These are phyloP conservation scores for Globisporangium okanoganense DNA, from an alignment of 352 stramenopile genomes.

Conservation along the genomic window DNA sequence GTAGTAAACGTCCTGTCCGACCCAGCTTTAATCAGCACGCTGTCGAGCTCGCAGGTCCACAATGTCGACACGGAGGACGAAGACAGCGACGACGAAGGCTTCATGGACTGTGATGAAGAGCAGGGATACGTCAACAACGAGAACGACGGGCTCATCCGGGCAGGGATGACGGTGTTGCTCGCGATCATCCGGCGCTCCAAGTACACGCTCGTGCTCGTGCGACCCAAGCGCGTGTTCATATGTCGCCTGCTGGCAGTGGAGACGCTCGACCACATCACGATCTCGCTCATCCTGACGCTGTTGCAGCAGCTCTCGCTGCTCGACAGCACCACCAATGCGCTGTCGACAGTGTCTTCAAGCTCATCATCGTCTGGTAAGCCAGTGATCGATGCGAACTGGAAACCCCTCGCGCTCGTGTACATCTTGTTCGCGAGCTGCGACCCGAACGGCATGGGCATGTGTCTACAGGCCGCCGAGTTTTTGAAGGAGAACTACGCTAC, in stretches of 20 bases:
- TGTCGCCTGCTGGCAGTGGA: constrained; percentile 68
- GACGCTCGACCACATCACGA: constrained; percentile 71
- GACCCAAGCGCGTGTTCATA: constrained; percentile 68
- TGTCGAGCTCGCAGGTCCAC: constrained; percentile 26
- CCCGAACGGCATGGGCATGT: constrained; percentile 76
- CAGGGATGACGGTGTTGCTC: constrained; percentile 66
- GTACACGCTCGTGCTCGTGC: constrained; percentile 56
- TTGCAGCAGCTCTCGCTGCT: constrained; percentile 61
- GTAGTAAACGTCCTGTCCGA: constrained; percentile 63
- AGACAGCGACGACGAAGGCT: constrained; percentile 29
- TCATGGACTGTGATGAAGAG: constrained; percentile 54
- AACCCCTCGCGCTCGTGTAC: constrained; percentile 62
- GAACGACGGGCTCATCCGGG: constrained; percentile 62
- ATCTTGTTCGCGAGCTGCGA: constrained; percentile 72
- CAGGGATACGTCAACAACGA: constrained; percentile 55
- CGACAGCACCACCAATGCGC: constrained; percentile 21
- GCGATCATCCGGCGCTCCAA: constrained; percentile 66
- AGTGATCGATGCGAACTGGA: constrained; percentile 59
- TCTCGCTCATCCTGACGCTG: constrained; percentile 55
- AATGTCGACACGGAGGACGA: constrained; percentile 25
- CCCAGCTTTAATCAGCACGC: constrained; percentile 40
- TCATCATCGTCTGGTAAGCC: constrained; percentile 26
- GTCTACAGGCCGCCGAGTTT: constrained; percentile 62
- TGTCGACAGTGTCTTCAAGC: constrained; percentile 9
- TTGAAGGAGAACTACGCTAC: constrained; percentile 53